phyloP scores from a whole-genome alignment of 805 yeast genomes.

The Teunomyces pallodes region DNA sequence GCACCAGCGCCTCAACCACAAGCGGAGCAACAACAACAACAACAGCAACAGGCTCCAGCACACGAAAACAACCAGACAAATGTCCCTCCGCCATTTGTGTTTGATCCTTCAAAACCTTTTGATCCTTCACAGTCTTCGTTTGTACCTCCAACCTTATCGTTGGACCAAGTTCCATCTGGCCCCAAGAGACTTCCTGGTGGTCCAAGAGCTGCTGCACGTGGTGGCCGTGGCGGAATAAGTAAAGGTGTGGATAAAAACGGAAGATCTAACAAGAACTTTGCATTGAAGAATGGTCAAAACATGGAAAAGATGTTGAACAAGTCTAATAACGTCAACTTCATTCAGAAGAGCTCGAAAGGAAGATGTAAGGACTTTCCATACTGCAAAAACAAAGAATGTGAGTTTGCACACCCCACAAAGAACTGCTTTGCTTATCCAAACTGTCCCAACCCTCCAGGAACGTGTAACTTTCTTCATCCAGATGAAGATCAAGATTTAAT shows the following conservation, averaged over 20 bases:
- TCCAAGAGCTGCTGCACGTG: constrained; percentile 4
- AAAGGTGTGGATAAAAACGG: constrained; percentile 14
- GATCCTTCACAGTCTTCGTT: not conserved
- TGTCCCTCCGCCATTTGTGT: not conserved
- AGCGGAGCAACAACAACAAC: constrained; percentile 7
- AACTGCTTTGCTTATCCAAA: constrained; percentile 72
- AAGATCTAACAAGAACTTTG: constrained; percentile 25
- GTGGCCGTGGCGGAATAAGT: constrained; percentile 21
- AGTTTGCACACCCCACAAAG: constrained; percentile 76
- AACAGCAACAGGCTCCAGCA: constrained; percentile 4
- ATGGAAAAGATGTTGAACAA: constrained; percentile 41
- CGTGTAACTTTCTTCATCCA: constrained; percentile 81
- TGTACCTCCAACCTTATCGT: constrained; percentile 2
- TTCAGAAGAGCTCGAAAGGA: constrained; percentile 51
- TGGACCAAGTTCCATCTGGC: constrained; percentile 9
- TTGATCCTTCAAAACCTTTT: not conserved
- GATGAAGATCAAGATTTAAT: constrained; percentile 77
- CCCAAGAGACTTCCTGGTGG: constrained; percentile 8
- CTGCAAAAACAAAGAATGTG: constrained; percentile 67
- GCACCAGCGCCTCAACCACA: constrained; percentile 6
- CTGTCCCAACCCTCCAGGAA: constrained; percentile 77
- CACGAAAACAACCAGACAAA: constrained; percentile 1
- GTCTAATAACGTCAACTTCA: constrained; percentile 33
- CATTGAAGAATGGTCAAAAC: constrained; percentile 38
- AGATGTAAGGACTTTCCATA: constrained; percentile 73